Evolutionary conservation across 108 stramenopile species (phyloP).

Genomic region (Thalassiosira profunda): DNA sequence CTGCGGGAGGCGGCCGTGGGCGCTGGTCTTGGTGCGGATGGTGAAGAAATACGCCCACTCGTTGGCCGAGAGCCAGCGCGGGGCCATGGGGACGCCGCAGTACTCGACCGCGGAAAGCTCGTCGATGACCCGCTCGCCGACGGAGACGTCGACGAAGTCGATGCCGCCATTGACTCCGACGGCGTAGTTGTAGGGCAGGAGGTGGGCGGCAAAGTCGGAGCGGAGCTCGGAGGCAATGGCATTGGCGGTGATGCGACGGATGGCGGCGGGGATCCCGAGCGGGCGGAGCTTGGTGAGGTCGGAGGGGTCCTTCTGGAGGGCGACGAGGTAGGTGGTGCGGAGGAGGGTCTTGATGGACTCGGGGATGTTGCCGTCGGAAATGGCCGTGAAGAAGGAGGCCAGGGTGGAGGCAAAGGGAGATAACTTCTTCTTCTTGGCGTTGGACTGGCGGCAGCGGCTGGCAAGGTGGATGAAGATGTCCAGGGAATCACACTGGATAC

Average conservation of each 20-base stretch:
- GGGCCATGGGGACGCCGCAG: no score
- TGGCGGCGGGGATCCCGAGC: conserved; percentile 5
- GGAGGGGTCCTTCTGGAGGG: conserved; percentile 8
- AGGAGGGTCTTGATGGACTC: not conserved
- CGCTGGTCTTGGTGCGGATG: no score
- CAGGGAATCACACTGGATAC: not conserved
- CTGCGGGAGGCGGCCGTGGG: no score
- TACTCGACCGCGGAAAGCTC: no score
- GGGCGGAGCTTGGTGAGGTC: conserved; percentile 10
- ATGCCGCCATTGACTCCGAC: not conserved
- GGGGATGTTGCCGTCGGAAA: not conserved
- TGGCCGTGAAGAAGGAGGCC: not conserved
- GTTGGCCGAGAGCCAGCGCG: no score
- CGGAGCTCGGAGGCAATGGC: not conserved
- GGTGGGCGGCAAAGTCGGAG: not conserved
- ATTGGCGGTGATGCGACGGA: conserved; percentile 6
- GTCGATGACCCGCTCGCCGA: no score
- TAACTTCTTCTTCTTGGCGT: no score
- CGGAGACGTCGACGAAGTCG: no score
- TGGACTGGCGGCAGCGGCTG: no score
- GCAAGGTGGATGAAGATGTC: not conserved
- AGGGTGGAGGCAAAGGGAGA: no score
- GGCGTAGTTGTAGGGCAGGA: not conserved
- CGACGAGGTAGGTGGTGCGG: conserved; percentile 10
- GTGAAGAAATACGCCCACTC: no score